Evolutionary conservation across 768 basidiomycete species (phyloP).

Genomic region (Tulasnella sp.): DNA sequence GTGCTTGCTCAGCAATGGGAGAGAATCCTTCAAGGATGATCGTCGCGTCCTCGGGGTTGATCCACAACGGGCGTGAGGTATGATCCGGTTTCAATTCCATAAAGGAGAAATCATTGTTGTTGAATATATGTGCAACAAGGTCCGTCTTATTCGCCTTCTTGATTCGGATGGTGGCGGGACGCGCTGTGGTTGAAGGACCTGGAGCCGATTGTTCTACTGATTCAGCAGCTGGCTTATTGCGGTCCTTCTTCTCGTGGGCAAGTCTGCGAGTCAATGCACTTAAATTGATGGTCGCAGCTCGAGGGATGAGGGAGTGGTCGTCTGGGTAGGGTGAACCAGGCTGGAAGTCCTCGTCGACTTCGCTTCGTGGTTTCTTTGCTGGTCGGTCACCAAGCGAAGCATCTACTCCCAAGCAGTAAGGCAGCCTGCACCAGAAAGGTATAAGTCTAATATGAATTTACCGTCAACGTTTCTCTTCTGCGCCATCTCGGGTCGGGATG

Average conservation of each 20-base stretch:
- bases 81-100: conserved; percentile 90
- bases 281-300: conserved; percentile 74
- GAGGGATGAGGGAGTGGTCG: conserved; percentile 55
- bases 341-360: conserved; percentile 34
- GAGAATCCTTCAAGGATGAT: conserved; percentile 98
- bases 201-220: background rate
- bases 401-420: conserved; percentile 17
- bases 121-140: conserved; percentile 46
- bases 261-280: conserved; percentile 80
- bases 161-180: conserved; percentile 29
- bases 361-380: conserved; percentile 28
- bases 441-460: conserved; percentile 12
- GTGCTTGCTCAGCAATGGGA: conserved; percentile 96
- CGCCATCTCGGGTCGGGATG: conserved; percentile 19
- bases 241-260: conserved; percentile 60
- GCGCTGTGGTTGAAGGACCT: conserved; percentile 5
- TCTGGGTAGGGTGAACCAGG: conserved; percentile 11
- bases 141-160: conserved; percentile 30
- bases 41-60: conserved; percentile 85
- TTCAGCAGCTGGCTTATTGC: conserved; percentile 49
- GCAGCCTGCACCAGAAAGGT: conserved; percentile 10
- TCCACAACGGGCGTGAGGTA: conserved; percentile 91
- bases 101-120: conserved; percentile 84
- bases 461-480: conserved; percentile 32
- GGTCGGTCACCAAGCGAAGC: conserved; percentile 33